A percentile compares a stretch with the other conserved stretches of the same genome.
Evolutionary conservation across 2,329 filamentous ascomycete species (phyloP).

Genomic region (Sclerotinia nivalis): DNA sequence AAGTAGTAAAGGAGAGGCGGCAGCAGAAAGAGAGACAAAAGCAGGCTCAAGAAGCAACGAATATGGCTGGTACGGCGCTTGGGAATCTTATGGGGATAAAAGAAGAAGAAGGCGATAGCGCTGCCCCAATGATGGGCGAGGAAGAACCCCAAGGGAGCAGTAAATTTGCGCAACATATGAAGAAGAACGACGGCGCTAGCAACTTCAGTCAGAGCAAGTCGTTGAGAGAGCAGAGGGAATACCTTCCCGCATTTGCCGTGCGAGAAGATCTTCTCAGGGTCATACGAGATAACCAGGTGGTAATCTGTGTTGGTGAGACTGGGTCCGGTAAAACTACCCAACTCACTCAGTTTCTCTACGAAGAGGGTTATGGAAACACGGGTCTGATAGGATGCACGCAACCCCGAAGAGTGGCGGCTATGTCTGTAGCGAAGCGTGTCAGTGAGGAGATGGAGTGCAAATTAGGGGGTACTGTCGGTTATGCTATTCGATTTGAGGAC

Average conservation of each 20-base stretch:
- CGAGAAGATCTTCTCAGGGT: slow-evolving; percentile 89
- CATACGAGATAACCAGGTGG: slow-evolving; percentile 94
- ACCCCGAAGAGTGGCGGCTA: slow-evolving; percentile 91
- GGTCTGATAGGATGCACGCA: slow-evolving; percentile 97
- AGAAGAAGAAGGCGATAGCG: slow-evolving; percentile 89
- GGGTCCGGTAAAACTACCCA: slow-evolving; percentile 98
- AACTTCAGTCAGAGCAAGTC: slow-evolving; percentile 93
- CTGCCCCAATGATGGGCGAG: slow-evolving; percentile 72
- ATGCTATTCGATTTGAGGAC: slow-evolving; percentile 97
- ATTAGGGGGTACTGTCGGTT: slow-evolving; percentile 84
- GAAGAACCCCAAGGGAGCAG: slow-evolving; percentile 63
- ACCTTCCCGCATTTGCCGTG: slow-evolving; percentile 91
- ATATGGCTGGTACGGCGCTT: slow-evolving; percentile 83
- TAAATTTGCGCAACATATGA: slow-evolving; percentile 90
- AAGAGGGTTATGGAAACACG: slow-evolving; percentile 85
- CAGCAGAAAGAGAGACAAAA: slow-evolving; percentile 92
- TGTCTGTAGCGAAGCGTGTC: slow-evolving; percentile 98
- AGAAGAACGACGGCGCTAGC: slow-evolving; percentile 82
- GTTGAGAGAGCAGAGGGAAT: slow-evolving; percentile 87
- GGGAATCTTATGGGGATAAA: slow-evolving; percentile 96
- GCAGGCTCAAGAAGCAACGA: slow-evolving; percentile 93
- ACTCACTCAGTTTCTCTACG: slow-evolving; percentile 91
- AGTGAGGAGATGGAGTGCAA: slow-evolving; percentile 97
- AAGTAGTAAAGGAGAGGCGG: slow-evolving; percentile 84
- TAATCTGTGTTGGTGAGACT: slow-evolving; percentile 95